Evolutionary conservation across 2,329 filamentous ascomycete species (phyloP), one percentile per base, ranked within the genome.

Genomic region (Colletotrichum magnum): DNA sequence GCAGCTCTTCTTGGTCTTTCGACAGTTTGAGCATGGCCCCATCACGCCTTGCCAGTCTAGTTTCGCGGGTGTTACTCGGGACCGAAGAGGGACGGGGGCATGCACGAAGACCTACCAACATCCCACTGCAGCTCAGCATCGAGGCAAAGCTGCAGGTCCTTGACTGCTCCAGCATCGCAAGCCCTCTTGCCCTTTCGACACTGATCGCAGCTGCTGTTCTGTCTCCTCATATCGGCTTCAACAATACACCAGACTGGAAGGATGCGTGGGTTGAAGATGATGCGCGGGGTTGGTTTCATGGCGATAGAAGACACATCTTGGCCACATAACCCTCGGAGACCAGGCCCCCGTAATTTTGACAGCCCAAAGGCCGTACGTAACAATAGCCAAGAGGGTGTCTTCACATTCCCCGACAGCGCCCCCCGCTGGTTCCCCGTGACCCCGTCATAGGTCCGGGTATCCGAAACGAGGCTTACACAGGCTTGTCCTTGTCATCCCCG

Each of bases 1-100:
- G 15, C 77, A 79, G 10, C 68, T 70, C 52, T 79, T 79, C 6
- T 74, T 73, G 16, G 77, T 79, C 62, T 73, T 77, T 5, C 68
- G 61, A 36, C 77, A 79, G 15, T 79, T 79, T 0, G 76, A 75
- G 56, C 77, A 79, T 13, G 73, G 68, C 9, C 45, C 62, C 5
- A 18, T 32, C 10, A 58, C 12, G 56, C 32, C 41, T 15, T 69
- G 43, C 61, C 66, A 69, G 16, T 69, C 66, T 69, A n/a, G 43
- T 50, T 57, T 50, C 52, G 53, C 10, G 10, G 9, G 21, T 2
- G 51, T 36, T 36, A 36, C 32, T 36, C 32, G 7, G 7, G 32
- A 10, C 32, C 32, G 1, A 10, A 10, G 4, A 24, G 4, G 13
- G 52, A 18, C 12, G 32, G 5, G 21, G 6, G 3, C n/a, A 2